phyloP scores from a whole-genome alignment of 2,329 filamentous ascomycete species.

The Raffaelea deltoideospora region DNA sequence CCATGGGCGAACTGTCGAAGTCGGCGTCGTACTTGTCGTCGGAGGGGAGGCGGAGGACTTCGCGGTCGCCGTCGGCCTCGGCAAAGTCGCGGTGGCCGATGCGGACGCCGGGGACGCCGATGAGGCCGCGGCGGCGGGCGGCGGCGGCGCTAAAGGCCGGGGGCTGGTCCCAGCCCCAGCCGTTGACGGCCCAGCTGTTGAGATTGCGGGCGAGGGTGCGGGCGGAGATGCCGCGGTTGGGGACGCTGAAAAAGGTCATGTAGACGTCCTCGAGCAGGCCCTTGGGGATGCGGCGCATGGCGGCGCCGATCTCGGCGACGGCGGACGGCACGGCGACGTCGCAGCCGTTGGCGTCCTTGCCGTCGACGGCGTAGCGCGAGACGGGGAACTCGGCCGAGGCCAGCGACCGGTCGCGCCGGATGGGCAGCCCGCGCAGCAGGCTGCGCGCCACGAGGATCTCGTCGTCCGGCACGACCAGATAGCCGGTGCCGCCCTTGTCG shows the following conservation, averaged over 20 bases:
- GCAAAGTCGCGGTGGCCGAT: not conserved
- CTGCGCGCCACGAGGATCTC: slow-evolving; percentile 33
- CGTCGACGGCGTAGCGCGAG: too few relatives aligned
- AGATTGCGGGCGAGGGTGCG: slow-evolving; percentile 29
- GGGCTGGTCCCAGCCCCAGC: slow-evolving; percentile 35
- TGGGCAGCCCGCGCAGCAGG: slow-evolving; percentile 42
- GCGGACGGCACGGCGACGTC: too few relatives aligned
- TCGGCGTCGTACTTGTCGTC: not conserved
- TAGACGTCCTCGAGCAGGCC: slow-evolving; percentile 34
- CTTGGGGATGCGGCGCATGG: slow-evolving; percentile 25
- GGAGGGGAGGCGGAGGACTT: not conserved
- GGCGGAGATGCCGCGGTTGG: slow-evolving; percentile 16
- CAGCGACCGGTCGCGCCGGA: too few relatives aligned
- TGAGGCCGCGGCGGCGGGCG: slow-evolving; percentile 5
- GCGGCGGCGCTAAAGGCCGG: slow-evolving; percentile 21
- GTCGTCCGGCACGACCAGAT: slow-evolving; percentile 43
- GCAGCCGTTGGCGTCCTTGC: slow-evolving; percentile 29
- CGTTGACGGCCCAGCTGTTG: slow-evolving; percentile 35
- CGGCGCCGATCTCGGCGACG: slow-evolving; percentile 27
- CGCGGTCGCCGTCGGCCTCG: not conserved
- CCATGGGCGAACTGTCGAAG: not conserved
- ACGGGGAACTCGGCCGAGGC: too few relatives aligned
- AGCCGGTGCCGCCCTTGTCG: slow-evolving; percentile 57
- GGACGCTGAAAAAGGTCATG: slow-evolving; percentile 37
- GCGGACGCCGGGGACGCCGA: slow-evolving; percentile 2